phyloP scores from a whole-genome alignment of 169 alveolate species.

The Plasmodium sp. region DNA sequence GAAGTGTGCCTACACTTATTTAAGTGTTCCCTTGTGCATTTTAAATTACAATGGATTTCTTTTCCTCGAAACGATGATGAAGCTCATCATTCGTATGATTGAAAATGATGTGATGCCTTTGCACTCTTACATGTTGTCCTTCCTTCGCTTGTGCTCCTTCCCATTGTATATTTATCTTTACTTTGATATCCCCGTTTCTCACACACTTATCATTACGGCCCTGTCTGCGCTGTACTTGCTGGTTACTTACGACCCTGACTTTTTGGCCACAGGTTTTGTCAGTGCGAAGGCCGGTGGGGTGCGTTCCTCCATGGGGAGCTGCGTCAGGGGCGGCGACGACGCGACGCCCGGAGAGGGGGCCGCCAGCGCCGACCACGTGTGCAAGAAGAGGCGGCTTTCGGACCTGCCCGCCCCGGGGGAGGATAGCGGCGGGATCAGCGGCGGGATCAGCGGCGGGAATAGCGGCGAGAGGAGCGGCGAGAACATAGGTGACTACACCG shows the following conservation, averaged over 20 bases:
- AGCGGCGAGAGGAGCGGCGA: background rate
- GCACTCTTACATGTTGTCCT: conserved; percentile 55
- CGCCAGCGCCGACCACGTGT: background rate
- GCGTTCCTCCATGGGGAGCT: background rate
- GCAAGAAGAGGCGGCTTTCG: background rate
- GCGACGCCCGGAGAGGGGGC: background rate
- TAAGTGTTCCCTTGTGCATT: conserved; percentile 70
- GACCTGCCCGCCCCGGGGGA: background rate
- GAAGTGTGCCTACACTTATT: conserved; percentile 39
- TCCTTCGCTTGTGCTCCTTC: conserved; percentile 53
- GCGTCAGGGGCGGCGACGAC: background rate
- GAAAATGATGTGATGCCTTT: conserved; percentile 17
- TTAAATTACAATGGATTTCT: conserved; percentile 70
- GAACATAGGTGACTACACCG: no score
- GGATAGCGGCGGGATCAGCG: background rate
- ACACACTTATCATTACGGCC: conserved; percentile 54
- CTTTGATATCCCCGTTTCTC: conserved; percentile 62
- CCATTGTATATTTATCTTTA: conserved; percentile 69
- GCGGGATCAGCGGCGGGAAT: no score
- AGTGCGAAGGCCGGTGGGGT: background rate
- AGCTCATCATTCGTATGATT: conserved; percentile 66
- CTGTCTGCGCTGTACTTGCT: conserved; percentile 26
- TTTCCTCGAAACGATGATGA: conserved; percentile 76
- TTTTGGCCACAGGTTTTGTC: conserved; percentile 57
- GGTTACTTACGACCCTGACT: conserved; percentile 60